Conservation (phyloP, 805 yeast genomes). For the Lachancea nothofagi region DNA sequence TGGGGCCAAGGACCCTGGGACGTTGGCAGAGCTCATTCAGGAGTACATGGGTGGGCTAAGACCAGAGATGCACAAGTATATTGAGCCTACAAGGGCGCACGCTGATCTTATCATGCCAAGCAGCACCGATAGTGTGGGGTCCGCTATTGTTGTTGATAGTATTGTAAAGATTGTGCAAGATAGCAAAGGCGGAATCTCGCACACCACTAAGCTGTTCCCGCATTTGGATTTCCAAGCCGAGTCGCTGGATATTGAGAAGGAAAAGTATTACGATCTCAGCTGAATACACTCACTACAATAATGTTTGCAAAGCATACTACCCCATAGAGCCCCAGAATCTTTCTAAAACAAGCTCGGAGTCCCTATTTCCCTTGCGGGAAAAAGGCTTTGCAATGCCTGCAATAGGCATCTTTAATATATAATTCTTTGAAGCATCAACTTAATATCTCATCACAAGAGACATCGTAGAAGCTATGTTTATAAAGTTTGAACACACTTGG, state of each 20-base stretch:
- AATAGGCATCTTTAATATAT: not conserved
- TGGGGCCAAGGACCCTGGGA: slow-evolving; percentile 13
- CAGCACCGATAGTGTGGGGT: slow-evolving; percentile 25
- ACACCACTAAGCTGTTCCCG: slow-evolving; percentile 13
- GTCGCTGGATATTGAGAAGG: slow-evolving; percentile 29
- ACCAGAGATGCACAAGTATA: slow-evolving; percentile 28
- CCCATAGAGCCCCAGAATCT: slow-evolving; percentile 8
- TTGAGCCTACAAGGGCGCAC: slow-evolving; percentile 27
- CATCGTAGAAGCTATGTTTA: too few species aligned
- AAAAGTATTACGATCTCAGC: slow-evolving; percentile 28
- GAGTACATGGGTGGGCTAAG: slow-evolving; percentile 30
- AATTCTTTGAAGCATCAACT: too few species aligned
- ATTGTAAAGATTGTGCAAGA: slow-evolving; percentile 28
- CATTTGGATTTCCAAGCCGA: slow-evolving; percentile 29
- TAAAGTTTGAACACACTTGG: too few species aligned
- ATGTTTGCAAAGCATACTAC: slow-evolving; percentile 26
- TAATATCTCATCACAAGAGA: too few species aligned
- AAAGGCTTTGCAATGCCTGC: slow-evolving; percentile 2
- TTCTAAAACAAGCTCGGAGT: slow-evolving; percentile 5
- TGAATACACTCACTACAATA: not conserved
- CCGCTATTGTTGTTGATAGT: slow-evolving; percentile 30
- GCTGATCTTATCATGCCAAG: slow-evolving; percentile 33
- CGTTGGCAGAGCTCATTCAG: slow-evolving; percentile 19
- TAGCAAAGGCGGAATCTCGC: slow-evolving; percentile 13
- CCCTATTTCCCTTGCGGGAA: slow-evolving; percentile 1